phyloP scores from a whole-genome alignment of 2,329 filamentous ascomycete genomes.

The Helotiales sp. region DNA sequence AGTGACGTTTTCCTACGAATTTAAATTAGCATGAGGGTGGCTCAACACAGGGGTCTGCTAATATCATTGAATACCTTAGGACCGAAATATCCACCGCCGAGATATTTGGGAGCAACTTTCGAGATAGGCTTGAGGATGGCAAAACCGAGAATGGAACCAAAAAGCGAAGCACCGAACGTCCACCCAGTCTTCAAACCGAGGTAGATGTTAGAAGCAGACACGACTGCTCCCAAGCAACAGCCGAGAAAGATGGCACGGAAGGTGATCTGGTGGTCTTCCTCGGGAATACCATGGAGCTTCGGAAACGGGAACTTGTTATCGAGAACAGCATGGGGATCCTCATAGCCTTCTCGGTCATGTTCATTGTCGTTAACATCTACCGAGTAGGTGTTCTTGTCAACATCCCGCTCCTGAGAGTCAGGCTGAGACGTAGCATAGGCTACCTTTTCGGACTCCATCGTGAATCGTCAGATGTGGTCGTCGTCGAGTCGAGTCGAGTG shows the following conservation, averaged over 20 bases:
- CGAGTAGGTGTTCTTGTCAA: conserved; percentile 10
- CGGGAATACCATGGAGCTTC: background rate
- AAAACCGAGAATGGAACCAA: conserved; percentile 13
- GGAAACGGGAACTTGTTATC: conserved; percentile 8
- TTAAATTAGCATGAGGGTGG: background rate
- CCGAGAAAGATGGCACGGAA: background rate
- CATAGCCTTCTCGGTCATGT: background rate
- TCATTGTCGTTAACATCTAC: conserved; percentile 4
- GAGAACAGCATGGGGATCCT: background rate
- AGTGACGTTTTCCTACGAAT: background rate
- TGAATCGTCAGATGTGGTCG: background rate
- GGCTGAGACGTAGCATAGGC: conserved; percentile 3
- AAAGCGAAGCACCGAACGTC: conserved; percentile 9
- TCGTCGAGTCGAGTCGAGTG: background rate
- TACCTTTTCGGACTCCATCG: conserved; percentile 10
- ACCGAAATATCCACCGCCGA: conserved; percentile 1
- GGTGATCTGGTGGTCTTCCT: background rate
- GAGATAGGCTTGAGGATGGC: background rate
- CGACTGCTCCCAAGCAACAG: background rate
- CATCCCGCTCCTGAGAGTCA: conserved; percentile 10
- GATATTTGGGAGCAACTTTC: background rate
- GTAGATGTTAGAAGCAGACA: conserved; percentile 10
- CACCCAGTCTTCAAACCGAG: conserved; percentile 6
- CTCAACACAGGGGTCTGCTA: background rate
- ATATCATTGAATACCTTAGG: background rate